Percentiles rank a stretch among this genome's conserved stretches.
phyloP scores from a whole-genome alignment of 495 filamentous ascomycete genomes.

The Rhypophila decipiens region DNA sequence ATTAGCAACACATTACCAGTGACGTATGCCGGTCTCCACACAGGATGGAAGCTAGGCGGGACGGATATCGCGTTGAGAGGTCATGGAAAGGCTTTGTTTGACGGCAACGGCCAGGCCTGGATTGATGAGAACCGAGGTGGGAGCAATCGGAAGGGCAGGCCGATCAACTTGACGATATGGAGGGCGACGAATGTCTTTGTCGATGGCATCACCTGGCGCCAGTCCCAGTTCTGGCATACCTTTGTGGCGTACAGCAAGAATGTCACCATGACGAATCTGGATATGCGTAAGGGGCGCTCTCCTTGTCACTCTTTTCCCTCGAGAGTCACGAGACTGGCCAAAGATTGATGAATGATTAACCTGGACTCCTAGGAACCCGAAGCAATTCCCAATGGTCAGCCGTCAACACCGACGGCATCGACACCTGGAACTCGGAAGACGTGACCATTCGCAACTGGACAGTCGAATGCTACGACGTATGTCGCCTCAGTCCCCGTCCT shows the following conservation, averaged over 20 bases:
- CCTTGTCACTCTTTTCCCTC: too few relatives aligned
- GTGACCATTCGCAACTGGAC: constrained; percentile 36
- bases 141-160: constrained; percentile 31
- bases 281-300: too few relatives aligned
- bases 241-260: constrained; percentile 37
- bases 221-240: constrained; percentile 40
- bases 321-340: too few relatives aligned
- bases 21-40: constrained; percentile 31
- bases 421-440: constrained; percentile 39
- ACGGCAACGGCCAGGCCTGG: constrained; percentile 39
- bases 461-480: constrained; percentile 35
- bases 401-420: constrained; percentile 37
- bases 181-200: constrained; percentile 32
- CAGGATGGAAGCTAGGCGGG: constrained; percentile 36
- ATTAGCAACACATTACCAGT: constrained; percentile 27
- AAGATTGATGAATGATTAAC: too few relatives aligned
- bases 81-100: constrained; percentile 33
- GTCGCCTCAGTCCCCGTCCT: constrained; percentile 3
- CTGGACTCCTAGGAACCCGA: too few relatives aligned
- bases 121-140: constrained; percentile 31
- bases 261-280: constrained; percentile 39
- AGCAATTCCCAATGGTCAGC: constrained; percentile 27
- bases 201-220: constrained; percentile 36
- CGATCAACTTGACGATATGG: constrained; percentile 37
- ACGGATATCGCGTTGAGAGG: constrained; percentile 30